Conservation (phyloP, 2,329 filamentous ascomycete species). For the Microcyclosporella mali region DNA sequence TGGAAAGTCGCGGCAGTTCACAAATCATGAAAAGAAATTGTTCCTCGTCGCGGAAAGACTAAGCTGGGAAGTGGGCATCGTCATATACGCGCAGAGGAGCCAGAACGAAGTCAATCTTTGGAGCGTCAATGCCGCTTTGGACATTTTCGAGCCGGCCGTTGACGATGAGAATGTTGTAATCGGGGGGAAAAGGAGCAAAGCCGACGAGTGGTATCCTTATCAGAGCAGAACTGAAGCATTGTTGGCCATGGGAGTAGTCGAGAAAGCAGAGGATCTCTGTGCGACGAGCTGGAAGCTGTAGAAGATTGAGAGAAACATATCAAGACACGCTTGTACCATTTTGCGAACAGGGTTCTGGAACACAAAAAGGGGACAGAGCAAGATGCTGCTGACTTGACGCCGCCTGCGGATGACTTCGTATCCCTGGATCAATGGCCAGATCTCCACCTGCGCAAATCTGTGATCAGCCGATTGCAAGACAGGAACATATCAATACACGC, state of each 20-base stretch:
- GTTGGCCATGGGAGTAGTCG: conserved; percentile 13
- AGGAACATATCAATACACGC: too few relatives aligned
- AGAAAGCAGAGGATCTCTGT: conserved; percentile 14
- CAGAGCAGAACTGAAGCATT: conserved; percentile 10
- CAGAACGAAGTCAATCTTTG: conserved; percentile 18
- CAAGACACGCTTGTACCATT: too few relatives aligned
- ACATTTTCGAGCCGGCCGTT: conserved; percentile 19
- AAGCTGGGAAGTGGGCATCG: conserved; percentile 10
- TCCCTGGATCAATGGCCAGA: too few relatives aligned
- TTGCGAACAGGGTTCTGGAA: too few relatives aligned
- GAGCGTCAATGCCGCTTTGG: conserved; percentile 17
- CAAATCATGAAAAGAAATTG: conserved; percentile 17
- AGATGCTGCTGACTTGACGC: too few relatives aligned
- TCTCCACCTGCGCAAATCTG: too few relatives aligned
- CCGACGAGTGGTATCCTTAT: conserved; percentile 14
- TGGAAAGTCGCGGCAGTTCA: conserved; percentile 9
- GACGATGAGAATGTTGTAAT: conserved; percentile 14
- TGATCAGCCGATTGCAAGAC: too few relatives aligned
- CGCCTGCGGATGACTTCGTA: too few relatives aligned
- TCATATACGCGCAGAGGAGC: conserved; percentile 10
- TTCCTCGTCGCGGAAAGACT: conserved; percentile 20
- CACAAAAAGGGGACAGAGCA: too few relatives aligned
- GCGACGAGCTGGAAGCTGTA: conserved; percentile 12
- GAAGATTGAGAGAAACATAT: too few relatives aligned
- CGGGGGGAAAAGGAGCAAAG: conserved; percentile 12